phyloP scores from a whole-genome alignment of 768 basidiomycete genomes.

The Exsudoporus frostii region DNA sequence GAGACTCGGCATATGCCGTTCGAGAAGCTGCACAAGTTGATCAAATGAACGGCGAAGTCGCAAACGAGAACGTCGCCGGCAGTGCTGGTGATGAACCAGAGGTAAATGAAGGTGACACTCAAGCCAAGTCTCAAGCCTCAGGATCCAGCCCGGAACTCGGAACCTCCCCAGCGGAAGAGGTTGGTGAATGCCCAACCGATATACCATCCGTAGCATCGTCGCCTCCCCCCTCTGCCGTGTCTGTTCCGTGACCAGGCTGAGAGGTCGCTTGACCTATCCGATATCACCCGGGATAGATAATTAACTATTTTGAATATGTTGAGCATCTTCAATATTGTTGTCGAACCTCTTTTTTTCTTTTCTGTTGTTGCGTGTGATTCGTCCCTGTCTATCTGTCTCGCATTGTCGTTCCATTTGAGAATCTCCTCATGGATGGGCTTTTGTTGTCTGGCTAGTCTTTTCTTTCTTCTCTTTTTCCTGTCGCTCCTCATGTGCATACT shows the following conservation, averaged over 20 bases:
- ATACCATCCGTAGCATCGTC: conserved; percentile 29
- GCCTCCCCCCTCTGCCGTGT: conserved; percentile 32
- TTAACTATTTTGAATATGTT: conserved; percentile 34
- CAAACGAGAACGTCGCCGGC: conserved; percentile 10
- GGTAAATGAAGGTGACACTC: conserved; percentile 1
- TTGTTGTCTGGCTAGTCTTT: conserved; percentile 20
- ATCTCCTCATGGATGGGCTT: conserved; percentile 16
- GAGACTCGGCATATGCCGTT: conserved; percentile 22
- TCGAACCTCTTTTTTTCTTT: conserved; percentile 5
- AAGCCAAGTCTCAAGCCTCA: conserved; percentile 16
- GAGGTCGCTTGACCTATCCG: conserved; percentile 3
- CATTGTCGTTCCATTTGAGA: conserved; percentile 8
- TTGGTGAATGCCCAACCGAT: conserved; percentile 17
- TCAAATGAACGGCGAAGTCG: conserved; percentile 22
- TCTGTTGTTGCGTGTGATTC: conserved; percentile 14
- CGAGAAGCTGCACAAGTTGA: conserved; percentile 21
- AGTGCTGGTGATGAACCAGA: conserved; percentile 13
- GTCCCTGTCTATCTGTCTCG: conserved; percentile 7
- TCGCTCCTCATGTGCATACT: conserved; percentile 24
- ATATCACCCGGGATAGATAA: conserved; percentile 23
- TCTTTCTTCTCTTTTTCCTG: background rate
- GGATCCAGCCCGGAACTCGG: conserved; percentile 17
- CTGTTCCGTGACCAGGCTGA: conserved; percentile 19
- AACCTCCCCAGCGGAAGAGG: conserved; percentile 22
- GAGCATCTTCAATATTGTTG: conserved; percentile 32